phyloP scores from a whole-genome alignment of 2,329 filamentous ascomycete genomes.

The Zalaria sp. region DNA sequence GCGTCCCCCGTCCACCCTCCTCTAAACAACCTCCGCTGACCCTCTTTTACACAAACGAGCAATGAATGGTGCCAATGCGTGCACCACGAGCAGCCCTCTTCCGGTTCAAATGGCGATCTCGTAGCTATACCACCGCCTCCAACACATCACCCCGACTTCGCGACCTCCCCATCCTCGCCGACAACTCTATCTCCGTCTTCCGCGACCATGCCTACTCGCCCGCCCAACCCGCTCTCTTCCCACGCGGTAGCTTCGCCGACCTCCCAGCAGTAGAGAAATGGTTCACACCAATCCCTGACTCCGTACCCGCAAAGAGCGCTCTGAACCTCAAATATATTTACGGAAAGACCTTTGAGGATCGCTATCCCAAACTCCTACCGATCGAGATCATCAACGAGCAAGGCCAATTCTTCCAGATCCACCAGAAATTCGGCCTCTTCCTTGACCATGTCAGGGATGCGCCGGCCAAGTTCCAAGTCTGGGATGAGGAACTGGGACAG shows the following conservation, averaged over 20 bases:
- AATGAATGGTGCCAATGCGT: not conserved
- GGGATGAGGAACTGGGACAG: too few relatives aligned
- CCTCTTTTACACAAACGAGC: too few relatives aligned
- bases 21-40: not conserved
- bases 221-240: slow-evolving; percentile 39
- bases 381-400: slow-evolving; percentile 39
- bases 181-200: slow-evolving; percentile 29
- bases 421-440: slow-evolving; percentile 52
- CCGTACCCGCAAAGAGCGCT: not conserved
- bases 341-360: slow-evolving; percentile 21
- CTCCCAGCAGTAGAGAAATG: slow-evolving; percentile 45
- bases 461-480: too few relatives aligned
- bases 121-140: slow-evolving; percentile 3
- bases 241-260: slow-evolving; percentile 24
- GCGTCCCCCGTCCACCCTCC: not conserved
- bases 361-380: slow-evolving; percentile 37
- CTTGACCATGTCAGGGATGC: slow-evolving; percentile 31
- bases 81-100: not conserved
- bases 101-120: not conserved
- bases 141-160: not conserved
- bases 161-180: slow-evolving; percentile 11
- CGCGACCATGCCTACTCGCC: slow-evolving; percentile 37
- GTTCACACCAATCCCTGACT: slow-evolving; percentile 33
- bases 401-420: slow-evolving; percentile 40
- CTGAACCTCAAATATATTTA: slow-evolving; percentile 26